phyloP scores from a whole-genome alignment of 2,329 filamentous ascomycete genomes.

The Emergomyces africanus region DNA sequence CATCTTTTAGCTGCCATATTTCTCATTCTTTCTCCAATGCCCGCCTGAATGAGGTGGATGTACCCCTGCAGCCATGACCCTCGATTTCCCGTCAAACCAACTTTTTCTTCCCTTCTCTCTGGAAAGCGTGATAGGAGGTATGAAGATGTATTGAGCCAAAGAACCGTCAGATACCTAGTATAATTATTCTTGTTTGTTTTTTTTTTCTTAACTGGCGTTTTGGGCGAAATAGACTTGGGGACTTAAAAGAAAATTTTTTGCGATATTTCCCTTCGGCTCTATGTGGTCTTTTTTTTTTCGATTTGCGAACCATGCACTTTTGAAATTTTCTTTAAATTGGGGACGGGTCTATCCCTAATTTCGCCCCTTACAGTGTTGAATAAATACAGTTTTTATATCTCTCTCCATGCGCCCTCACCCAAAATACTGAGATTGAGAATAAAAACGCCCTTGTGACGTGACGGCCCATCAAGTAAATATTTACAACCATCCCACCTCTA shows the following conservation, averaged over 20 bases:
- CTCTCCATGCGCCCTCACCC: too few relatives aligned
- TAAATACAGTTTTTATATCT: neutral
- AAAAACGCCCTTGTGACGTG: too few relatives aligned
- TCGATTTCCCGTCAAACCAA: neutral
- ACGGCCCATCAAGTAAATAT: neutral
- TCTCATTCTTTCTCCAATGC: neutral
- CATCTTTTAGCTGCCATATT: slow-evolving; percentile 6
- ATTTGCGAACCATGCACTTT: too few relatives aligned
- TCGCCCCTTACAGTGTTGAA: neutral
- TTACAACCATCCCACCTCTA: neutral
- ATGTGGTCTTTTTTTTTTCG: neutral
- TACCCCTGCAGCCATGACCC: neutral
- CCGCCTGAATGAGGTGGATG: neutral
- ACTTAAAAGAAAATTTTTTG: neutral
- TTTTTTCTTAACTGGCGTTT: neutral
- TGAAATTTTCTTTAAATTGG: neutral
- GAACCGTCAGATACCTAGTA: neutral
- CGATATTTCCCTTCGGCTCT: neutral
- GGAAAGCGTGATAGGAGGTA: neutral
- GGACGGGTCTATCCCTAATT: neutral
- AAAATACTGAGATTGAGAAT: too few relatives aligned
- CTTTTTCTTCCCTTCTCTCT: neutral
- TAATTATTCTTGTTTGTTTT: neutral
- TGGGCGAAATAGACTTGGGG: neutral
- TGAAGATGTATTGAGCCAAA: neutral